A percentile compares a stretch with the other conserved stretches of the same genome.
Evolutionary conservation across 306 rosid species (phyloP).

Genomic region (Castanospermum australe): DNA sequence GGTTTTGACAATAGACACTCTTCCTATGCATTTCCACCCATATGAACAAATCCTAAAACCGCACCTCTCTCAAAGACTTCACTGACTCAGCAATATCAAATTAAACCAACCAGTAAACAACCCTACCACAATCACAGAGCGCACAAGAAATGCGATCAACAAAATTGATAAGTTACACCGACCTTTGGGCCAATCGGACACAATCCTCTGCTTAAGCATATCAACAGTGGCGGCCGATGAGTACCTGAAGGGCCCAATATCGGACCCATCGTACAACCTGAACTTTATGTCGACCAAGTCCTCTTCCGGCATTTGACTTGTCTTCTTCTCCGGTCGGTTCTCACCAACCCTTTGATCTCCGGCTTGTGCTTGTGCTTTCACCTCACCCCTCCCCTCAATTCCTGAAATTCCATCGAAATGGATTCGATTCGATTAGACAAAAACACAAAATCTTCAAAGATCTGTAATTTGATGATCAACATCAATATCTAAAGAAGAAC

Average conservation of each 20-base stretch:
- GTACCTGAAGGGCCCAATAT: conserved; percentile 70
- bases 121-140: background rate
- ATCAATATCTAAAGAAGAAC: background rate
- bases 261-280: conserved; percentile 72
- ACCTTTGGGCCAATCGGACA: conserved; percentile 88
- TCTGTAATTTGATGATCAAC: background rate
- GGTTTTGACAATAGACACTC: background rate
- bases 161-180: background rate
- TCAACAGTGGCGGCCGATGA: conserved; percentile 70
- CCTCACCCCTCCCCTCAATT: conserved; percentile 27
- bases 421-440: background rate
- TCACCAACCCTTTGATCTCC: background rate
- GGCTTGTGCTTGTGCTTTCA: conserved; percentile 1
- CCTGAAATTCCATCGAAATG: conserved; percentile 12
- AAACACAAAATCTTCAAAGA: background rate
- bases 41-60: background rate
- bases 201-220: conserved; percentile 73
- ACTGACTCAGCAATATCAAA: conserved; percentile 5
- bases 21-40: background rate
- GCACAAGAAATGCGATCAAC: background rate
- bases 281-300: conserved; percentile 67
- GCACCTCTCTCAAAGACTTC: background rate
- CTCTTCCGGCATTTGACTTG: conserved; percentile 70
- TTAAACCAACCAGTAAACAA: background rate
- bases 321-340: conserved; percentile 14